phyloP scores from a whole-genome alignment of 495 filamentous ascomycete genomes.

The Xylaria venustula region DNA sequence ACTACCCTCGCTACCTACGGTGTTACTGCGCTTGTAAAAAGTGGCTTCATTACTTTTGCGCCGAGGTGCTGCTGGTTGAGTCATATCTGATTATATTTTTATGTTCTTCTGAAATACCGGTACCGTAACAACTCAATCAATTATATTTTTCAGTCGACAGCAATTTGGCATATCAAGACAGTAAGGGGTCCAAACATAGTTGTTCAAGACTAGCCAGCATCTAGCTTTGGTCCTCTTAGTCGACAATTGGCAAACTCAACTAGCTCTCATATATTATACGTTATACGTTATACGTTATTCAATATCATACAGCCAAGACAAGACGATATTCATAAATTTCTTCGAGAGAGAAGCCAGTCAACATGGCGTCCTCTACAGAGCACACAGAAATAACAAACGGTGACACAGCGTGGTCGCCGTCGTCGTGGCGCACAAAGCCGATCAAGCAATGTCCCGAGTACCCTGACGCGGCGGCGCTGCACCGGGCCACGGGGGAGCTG shows the following conservation, averaged over 20 bases:
- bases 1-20: not conserved
- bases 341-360: not conserved
- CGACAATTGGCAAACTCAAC: no score
- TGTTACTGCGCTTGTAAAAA: not conserved
- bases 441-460: slow-evolving; percentile 90
- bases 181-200: no score
- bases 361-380: slow-evolving; percentile 1
- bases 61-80: not conserved
- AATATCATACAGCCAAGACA: not conserved
- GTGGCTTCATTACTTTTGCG: not conserved
- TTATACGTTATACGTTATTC: no score
- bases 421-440: slow-evolving; percentile 86
- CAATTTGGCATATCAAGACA: no score
- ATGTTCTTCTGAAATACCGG: no score
- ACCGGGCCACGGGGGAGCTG: slow-evolving; percentile 67
- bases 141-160: no score
- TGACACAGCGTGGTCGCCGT: slow-evolving; percentile 48
- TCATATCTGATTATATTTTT: no score
- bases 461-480: slow-evolving; percentile 61
- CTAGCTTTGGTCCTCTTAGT: no score
- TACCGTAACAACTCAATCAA: no score
- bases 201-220: no score
- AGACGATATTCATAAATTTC: not conserved
- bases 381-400: not conserved
- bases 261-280: no score